A percentile compares a stretch with the other conserved stretches of the same genome.
phyloP scores from a whole-genome alignment of 108 stramenopile genomes.

The Craspedostauros australis region DNA sequence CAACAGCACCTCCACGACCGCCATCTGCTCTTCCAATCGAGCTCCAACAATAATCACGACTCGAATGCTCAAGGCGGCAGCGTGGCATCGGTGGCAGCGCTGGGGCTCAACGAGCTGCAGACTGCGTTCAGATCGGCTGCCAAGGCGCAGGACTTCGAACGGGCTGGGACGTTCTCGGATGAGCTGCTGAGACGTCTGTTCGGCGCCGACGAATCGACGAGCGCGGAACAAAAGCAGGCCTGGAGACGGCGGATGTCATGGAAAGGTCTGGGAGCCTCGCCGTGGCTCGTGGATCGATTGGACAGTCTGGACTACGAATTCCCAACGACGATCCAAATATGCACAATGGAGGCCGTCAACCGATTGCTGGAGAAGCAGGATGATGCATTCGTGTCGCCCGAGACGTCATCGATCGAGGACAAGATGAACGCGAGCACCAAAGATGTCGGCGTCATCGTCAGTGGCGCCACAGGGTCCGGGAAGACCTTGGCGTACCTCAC shows the following conservation, averaged over 20 bases:
- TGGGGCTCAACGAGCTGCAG: slow-evolving; percentile 83
- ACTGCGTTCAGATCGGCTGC: slow-evolving; percentile 70
- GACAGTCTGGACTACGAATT: slow-evolving; percentile 62
- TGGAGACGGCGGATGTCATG: slow-evolving; percentile 57
- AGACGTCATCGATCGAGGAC: slow-evolving; percentile 57
- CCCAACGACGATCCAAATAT: slow-evolving; percentile 86
- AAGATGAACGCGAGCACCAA: slow-evolving; percentile 18
- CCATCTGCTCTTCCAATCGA: too few relatives aligned
- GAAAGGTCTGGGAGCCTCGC: slow-evolving; percentile 72
- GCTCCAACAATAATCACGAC: too few relatives aligned
- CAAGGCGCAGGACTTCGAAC: slow-evolving; percentile 34
- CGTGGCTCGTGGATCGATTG: slow-evolving; percentile 75
- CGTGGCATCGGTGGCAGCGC: too few relatives aligned
- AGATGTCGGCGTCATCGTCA: slow-evolving; percentile 71
- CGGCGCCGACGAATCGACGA: slow-evolving; percentile 1
- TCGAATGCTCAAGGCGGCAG: too few relatives aligned
- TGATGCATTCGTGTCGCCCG: slow-evolving; percentile 16
- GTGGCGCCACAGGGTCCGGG: slow-evolving; percentile 49
- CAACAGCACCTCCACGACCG: too few relatives aligned
- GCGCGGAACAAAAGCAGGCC: slow-evolving; percentile 28
- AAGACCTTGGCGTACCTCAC: slow-evolving; percentile 80
- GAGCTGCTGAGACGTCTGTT: not conserved
- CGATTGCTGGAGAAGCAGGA: slow-evolving; percentile 43
- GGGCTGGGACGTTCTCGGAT: slow-evolving; percentile 1
- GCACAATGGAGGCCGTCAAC: slow-evolving; percentile 78